phyloP scores from a whole-genome alignment of 345 rosid genomes.

The Syzygium jambos region DNA sequence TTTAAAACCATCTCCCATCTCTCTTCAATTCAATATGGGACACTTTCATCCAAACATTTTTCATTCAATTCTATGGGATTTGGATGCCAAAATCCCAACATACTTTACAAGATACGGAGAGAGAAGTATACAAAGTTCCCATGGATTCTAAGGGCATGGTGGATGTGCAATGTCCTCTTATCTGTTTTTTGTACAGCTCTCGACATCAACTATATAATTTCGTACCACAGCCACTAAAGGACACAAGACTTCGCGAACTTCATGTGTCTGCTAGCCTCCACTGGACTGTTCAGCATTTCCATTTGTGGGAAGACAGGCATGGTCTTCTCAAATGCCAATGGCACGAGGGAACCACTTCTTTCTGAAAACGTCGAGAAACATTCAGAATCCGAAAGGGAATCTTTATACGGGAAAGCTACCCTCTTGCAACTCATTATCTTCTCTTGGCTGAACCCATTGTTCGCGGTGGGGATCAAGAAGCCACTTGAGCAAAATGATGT shows the following conservation, averaged over 20 bases:
- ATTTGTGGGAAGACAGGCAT: slow-evolving; percentile 64
- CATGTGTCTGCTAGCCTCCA: slow-evolving; percentile 38
- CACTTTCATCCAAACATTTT: too few relatives aligned
- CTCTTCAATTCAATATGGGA: too few relatives aligned
- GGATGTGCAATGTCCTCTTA: slow-evolving; percentile 64
- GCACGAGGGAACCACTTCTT: slow-evolving; percentile 47
- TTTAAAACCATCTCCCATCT: too few relatives aligned
- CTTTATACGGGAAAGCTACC: slow-evolving; percentile 64
- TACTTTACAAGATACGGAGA: slow-evolving; percentile 22
- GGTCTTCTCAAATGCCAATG: slow-evolving; percentile 8
- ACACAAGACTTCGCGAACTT: slow-evolving; percentile 40
- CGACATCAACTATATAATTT: slow-evolving; percentile 14
- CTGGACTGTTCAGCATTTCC: slow-evolving; percentile 37
- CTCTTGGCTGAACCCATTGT: slow-evolving; percentile 85
- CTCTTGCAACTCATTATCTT: slow-evolving; percentile 69
- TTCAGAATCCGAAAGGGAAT: slow-evolving; percentile 17
- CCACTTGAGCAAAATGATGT: slow-evolving; percentile 64
- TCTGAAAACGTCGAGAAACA: slow-evolving; percentile 18
- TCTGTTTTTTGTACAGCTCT: slow-evolving; percentile 21
- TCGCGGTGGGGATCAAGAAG: slow-evolving; percentile 64
- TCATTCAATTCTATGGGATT: too few relatives aligned
- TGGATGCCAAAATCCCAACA: too few relatives aligned
- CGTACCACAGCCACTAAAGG: slow-evolving; percentile 17
- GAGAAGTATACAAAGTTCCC: slow-evolving; percentile 31
- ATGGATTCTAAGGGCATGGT: slow-evolving; percentile 73